These are phyloP conservation scores for Corymbia citriodora DNA, from an alignment of 441 rosid genomes.

Conservation along the genomic window DNA sequence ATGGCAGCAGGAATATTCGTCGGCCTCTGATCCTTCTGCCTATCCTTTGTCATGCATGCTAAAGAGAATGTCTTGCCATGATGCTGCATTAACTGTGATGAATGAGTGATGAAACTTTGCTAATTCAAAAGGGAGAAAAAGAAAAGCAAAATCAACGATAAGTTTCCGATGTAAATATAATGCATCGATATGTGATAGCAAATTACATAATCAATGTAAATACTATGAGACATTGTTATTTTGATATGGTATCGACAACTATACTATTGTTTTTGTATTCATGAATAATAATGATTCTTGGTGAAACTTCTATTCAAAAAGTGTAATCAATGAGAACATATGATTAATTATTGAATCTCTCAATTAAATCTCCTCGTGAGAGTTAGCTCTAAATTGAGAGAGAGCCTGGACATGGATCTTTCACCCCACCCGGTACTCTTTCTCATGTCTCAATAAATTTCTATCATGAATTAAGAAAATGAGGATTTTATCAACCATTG, in stretches of 20 bases:
- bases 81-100: neutral
- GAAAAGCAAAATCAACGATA: neutral
- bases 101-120: neutral
- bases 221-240: neutral
- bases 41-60: neutral
- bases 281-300: neutral
- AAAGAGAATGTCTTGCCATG: neutral
- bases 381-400: neutral
- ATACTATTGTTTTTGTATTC: neutral
- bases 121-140: neutral
- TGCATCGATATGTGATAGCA: accelerated
- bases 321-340: too few relatives aligned
- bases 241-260: neutral
- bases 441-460: neutral
- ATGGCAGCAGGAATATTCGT: neutral
- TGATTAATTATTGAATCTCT: too few relatives aligned
- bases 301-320: neutral
- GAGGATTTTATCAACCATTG: neutral
- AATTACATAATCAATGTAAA: accelerated
- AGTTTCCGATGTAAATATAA: neutral
- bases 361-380: neutral
- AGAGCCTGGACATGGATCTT: neutral
- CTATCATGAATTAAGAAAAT: neutral
- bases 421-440: neutral
- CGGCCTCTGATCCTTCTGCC: neutral